These are phyloP conservation scores for Leishmania amazonensis DNA, from an alignment of 208 protist species.

Conservation along the genomic window DNA sequence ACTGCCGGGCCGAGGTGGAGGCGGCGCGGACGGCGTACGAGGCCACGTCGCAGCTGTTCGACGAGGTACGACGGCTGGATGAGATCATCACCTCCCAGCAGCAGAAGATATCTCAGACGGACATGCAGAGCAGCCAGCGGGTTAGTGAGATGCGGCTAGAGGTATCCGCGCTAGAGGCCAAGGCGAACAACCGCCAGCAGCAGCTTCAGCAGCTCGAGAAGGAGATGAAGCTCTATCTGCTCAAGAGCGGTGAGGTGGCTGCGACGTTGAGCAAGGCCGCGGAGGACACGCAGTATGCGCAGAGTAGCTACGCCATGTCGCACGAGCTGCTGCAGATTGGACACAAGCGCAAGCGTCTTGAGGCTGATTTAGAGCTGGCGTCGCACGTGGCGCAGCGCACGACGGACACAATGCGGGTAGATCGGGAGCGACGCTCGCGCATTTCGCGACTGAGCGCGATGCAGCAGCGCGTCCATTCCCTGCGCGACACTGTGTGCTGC, in stretches of 20 bases:
- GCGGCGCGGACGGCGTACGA: conserved; percentile 48
- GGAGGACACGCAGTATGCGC: conserved; percentile 50
- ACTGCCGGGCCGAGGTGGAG: conserved; percentile 37
- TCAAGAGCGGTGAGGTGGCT: conserved; percentile 53
- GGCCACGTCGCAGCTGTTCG: conserved; percentile 41
- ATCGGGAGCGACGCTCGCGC: conserved; percentile 66
- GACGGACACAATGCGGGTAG: conserved; percentile 54
- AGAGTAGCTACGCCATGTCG: conserved; percentile 39
- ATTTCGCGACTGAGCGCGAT: conserved; percentile 63
- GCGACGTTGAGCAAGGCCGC: conserved; percentile 53
- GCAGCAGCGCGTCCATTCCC: conserved; percentile 68
- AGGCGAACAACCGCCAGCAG: conserved; percentile 47
- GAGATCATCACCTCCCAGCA: conserved; percentile 54
- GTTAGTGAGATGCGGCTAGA: conserved; percentile 79
- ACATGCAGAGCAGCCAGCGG: conserved; percentile 60
- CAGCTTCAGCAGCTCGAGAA: conserved; percentile 65
- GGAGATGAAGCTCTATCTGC: conserved; percentile 52
- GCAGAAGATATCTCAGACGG: conserved; percentile 53
- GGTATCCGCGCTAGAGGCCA: conserved; percentile 66
- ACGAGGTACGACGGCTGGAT: conserved; percentile 62
- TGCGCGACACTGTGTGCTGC: conserved; percentile 44
- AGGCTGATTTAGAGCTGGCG: conserved; percentile 67
- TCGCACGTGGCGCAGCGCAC: conserved; percentile 60
- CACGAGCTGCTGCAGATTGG: conserved; percentile 46
- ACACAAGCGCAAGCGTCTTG: conserved; percentile 56